Evolutionary conservation across 2,329 filamentous ascomycete genomes (phyloP).

Genomic region (Pyrenochaeta sp.): DNA sequence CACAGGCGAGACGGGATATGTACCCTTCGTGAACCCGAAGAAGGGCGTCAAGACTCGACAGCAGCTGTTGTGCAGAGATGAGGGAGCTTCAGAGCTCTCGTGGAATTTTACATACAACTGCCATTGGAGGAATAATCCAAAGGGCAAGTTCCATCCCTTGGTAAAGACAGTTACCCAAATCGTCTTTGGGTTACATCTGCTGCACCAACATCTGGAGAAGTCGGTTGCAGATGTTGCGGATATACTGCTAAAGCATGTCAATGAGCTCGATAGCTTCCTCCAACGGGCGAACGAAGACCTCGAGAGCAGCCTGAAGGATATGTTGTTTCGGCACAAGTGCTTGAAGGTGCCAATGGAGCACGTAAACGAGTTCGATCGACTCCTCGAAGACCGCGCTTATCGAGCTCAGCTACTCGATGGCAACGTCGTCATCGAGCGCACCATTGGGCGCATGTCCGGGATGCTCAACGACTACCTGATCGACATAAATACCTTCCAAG

Average conservation of each 20-base stretch:
- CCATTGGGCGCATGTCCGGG: conserved; percentile 79
- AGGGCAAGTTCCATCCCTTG: conserved; percentile 84
- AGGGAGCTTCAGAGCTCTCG: conserved; percentile 72
- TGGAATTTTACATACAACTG: conserved; percentile 76
- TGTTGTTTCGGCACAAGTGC: conserved; percentile 74
- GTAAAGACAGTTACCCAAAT: conserved; percentile 93
- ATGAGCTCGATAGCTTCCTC: conserved; percentile 91
- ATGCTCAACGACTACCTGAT: conserved; percentile 79
- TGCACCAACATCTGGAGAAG: conserved; percentile 86
- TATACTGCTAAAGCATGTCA: conserved; percentile 90
- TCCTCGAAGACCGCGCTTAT: conserved; percentile 86
- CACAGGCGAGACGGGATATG: conserved; percentile 51
- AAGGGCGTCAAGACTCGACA: conserved; percentile 45
- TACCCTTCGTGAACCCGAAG: conserved; percentile 53
- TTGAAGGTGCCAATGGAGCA: conserved; percentile 86
- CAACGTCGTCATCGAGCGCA: conserved; percentile 90
- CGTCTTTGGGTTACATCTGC: conserved; percentile 88
- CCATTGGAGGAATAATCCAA: conserved; percentile 77
- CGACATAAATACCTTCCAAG: conserved; percentile 80
- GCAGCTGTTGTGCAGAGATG: conserved; percentile 62
- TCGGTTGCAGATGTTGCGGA: conserved; percentile 86
- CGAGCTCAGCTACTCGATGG: conserved; percentile 82
- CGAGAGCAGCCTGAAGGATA: conserved; percentile 77
- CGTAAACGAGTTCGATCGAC: conserved; percentile 80
- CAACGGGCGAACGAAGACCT: conserved; percentile 88